Evolutionary conservation across 176 grass and related monocot genomes (phyloP), one percentile per base, ranked within the genome.

Genomic region (Aegilops tauschii): DNA sequence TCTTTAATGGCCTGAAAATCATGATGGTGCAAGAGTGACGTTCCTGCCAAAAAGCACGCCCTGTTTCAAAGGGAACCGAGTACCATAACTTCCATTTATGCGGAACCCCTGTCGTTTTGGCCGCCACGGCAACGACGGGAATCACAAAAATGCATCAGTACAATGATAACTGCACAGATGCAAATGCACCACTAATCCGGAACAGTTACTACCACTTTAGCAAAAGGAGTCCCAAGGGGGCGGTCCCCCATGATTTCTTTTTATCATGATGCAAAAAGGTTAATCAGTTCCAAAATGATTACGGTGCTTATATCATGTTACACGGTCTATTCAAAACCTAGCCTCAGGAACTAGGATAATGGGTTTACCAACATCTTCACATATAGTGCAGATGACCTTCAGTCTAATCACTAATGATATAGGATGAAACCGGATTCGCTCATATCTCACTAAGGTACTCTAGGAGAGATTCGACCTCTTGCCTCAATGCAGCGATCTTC

Each of bases 381-480:
- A 3, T 8, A 49, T 8, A 84, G 63, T 35, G 76, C 45, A 20
- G 59, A 50, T 8, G 21, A 21, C 32, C 40, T 85, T 10, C 29
- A 69, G 21, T 50, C 74, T 87, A 91, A 80, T 68, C 20, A 18
- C 69, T 76, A 80, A 20, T 65, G 67, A 59, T 59, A 8, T 59
- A 59, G 3, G 54, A 34, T 5, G 16, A n/a, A 50, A 25, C 31
- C 23, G 3, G 69, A 47, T 82, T 12, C 21, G 54, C 77, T 91
- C 82, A 99, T 45, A 96, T 93, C 73, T 99, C 97, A 18, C 88
- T 90, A 54, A 99, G 83, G 68, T 91, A 84, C 61, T 99, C 97
- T 40, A 94, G 65, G 79, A 99, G 94, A 44, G 82, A 90, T 67
- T 99, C 94, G 0, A 96, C 77, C 54, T 99, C 97, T 84, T 94